Percentiles rank a stretch among this genome's conserved stretches.
These are phyloP conservation scores for Saturnispora bothae DNA, from an alignment of 805 yeast species.

Conservation along the genomic window DNA sequence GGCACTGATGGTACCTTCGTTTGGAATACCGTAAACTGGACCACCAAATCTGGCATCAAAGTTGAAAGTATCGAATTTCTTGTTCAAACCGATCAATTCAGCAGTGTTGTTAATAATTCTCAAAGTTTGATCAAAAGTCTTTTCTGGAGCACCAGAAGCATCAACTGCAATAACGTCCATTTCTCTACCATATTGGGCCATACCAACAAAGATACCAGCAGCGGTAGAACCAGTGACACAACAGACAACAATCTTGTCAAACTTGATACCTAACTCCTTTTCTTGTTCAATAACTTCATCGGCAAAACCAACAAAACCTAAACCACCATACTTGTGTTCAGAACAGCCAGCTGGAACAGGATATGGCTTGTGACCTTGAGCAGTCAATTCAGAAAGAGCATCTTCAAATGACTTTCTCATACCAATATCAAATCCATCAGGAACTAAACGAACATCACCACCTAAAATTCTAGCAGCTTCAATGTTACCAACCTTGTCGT, in stretches of 20 bases:
- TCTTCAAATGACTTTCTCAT: conserved; percentile 27
- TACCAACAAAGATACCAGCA: conserved; percentile 28
- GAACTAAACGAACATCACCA: conserved; percentile 27
- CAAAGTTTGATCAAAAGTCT: conserved; percentile 26
- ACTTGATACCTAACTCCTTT: conserved; percentile 25
- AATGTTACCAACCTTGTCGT: conserved; percentile 28
- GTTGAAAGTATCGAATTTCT: conserved; percentile 20
- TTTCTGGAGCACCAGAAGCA: conserved; percentile 28
- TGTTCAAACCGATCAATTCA: conserved; percentile 23
- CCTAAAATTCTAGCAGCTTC: conserved; percentile 29
- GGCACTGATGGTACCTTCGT: conserved; percentile 29
- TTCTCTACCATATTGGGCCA: conserved; percentile 27
- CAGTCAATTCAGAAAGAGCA: conserved; percentile 21
- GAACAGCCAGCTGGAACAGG: conserved; percentile 31
- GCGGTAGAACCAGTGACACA: conserved; percentile 28
- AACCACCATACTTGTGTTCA: conserved; percentile 28
- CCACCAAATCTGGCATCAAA: conserved; percentile 27
- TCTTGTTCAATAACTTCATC: conserved; percentile 28
- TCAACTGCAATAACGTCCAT: conserved; percentile 28
- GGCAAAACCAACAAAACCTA: conserved; percentile 29
- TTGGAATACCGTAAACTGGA: conserved; percentile 28
- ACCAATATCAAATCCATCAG: conserved; percentile 28
- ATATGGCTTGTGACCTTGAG: conserved; percentile 26
- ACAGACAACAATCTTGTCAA: conserved; percentile 28
- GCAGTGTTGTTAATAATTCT: conserved; percentile 27